A percentile compares a stretch with the other conserved stretches of the same genome.
These are phyloP conservation scores for Magnaporthiopsis poae DNA, from an alignment of 2,329 filamentous ascomycete genomes.

Conservation along the genomic window DNA sequence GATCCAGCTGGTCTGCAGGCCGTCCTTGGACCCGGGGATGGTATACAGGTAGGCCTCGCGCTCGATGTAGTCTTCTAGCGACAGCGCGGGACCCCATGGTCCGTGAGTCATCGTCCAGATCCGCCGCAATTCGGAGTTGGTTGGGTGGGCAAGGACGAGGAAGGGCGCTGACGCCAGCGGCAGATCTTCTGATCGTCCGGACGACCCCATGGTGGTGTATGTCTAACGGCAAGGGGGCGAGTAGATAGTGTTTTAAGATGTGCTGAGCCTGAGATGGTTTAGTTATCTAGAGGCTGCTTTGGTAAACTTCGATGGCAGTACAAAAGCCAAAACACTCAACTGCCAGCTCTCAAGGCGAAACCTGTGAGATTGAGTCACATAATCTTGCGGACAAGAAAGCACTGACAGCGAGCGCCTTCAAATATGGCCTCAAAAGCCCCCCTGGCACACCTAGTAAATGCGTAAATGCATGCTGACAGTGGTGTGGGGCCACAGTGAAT, in stretches of 20 bases:
- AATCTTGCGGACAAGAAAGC: too few relatives aligned
- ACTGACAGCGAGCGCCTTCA: not conserved
- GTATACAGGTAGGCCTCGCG: slow-evolving; percentile 50
- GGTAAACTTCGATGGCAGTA: too few relatives aligned
- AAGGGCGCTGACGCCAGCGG: slow-evolving; percentile 25
- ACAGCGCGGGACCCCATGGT: slow-evolving; percentile 51
- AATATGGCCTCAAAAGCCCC: not conserved
- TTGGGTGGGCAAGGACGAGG: slow-evolving; percentile 46
- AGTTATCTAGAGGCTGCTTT: too few relatives aligned
- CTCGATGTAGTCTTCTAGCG: slow-evolving; percentile 44
- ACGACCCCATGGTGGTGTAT: slow-evolving; percentile 23
- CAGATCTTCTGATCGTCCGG: slow-evolving; percentile 15
- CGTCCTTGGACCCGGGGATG: slow-evolving; percentile 46
- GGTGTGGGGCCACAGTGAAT: not conserved
- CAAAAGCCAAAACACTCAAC: not conserved
- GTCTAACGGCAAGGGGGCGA: not conserved
- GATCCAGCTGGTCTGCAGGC: slow-evolving; percentile 55
- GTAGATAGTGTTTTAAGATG: not conserved
- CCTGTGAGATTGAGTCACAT: not conserved
- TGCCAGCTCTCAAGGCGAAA: not conserved
- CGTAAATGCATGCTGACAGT: not conserved
- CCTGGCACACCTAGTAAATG: not conserved
- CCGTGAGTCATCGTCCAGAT: slow-evolving; percentile 47
- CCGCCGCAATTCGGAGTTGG: slow-evolving; percentile 39
- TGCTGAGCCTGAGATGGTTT: not conserved